These are phyloP conservation scores for Myrmaecium sp. DNA, from an alignment of 2,329 filamentous ascomycete species.

Conservation along the genomic window DNA sequence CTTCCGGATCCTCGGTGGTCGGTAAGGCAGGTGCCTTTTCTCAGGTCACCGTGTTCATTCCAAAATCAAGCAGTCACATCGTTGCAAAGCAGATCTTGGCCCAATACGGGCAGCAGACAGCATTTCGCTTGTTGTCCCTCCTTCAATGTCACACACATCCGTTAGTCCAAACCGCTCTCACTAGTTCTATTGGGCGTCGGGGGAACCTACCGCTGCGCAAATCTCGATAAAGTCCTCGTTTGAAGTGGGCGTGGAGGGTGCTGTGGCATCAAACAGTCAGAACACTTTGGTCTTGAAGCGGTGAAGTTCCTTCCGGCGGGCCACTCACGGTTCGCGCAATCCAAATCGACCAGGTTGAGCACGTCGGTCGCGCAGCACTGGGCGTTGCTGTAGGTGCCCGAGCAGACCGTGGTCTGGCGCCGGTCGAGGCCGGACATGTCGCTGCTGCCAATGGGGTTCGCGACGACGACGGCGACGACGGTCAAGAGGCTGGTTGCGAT, in stretches of 20 bases:
- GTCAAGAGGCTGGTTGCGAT: slow-evolving; percentile 12
- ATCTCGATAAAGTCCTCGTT: slow-evolving; percentile 28
- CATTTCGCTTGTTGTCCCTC: slow-evolving; percentile 40
- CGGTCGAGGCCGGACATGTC: slow-evolving; percentile 11
- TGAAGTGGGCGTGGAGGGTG: slow-evolving; percentile 18
- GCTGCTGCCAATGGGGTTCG: slow-evolving; percentile 6
- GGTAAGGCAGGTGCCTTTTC: too few species aligned
- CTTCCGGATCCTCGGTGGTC: too few species aligned
- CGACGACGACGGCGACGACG: slow-evolving; percentile 13
- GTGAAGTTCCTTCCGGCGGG: neutral
- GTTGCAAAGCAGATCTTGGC: too few species aligned
- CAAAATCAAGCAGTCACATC: too few species aligned
- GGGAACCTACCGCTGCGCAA: too few species aligned
- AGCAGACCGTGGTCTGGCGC: slow-evolving; percentile 19
- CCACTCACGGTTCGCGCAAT: slow-evolving; percentile 38
- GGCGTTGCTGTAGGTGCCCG: slow-evolving; percentile 16
- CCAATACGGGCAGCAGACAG: slow-evolving; percentile 40
- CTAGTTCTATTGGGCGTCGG: too few species aligned
- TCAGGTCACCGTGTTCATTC: too few species aligned
- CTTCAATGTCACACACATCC: too few species aligned
- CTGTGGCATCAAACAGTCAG: slow-evolving; percentile 11
- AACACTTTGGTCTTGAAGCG: neutral
- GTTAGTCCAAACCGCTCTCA: too few species aligned
- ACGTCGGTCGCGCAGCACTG: slow-evolving; percentile 48
- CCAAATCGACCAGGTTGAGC: slow-evolving; percentile 37